phyloP scores from a whole-genome alignment of 352 stramenopile genomes.

The Globisporangium cederbergense region DNA sequence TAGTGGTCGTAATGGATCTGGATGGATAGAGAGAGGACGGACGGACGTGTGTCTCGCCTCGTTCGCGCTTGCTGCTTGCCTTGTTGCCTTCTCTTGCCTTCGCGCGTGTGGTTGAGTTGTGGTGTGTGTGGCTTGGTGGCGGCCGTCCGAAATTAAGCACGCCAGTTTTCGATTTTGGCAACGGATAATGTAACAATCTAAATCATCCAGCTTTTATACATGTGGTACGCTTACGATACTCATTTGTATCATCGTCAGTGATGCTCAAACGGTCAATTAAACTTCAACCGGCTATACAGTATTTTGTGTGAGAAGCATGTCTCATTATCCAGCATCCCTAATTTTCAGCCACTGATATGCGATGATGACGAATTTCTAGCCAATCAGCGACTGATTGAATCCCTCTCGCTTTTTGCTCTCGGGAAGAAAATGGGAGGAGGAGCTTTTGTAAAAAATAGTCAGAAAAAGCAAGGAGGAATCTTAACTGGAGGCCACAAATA shows the following conservation, averaged over 20 bases:
- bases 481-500: background rate
- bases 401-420: background rate
- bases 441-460: slow-evolving; percentile 5
- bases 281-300: too few species aligned
- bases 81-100: background rate
- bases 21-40: background rate
- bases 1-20: background rate
- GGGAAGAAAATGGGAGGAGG: background rate
- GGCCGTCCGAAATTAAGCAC: background rate
- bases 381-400: background rate
- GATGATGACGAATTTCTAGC: background rate
- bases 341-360: background rate
- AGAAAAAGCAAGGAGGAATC: slow-evolving; percentile 1
- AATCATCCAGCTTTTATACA: too few species aligned
- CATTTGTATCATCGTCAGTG: too few species aligned
- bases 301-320: too few species aligned
- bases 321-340: too few species aligned
- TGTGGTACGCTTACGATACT: too few species aligned
- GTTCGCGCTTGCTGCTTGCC: background rate
- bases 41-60: background rate
- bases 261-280: too few species aligned
- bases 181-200: too few species aligned
- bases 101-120: slow-evolving; percentile 4
- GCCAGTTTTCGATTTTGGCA: background rate
- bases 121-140: slow-evolving; percentile 6